Evolutionary conservation across 352 stramenopile genomes (phyloP).

Genomic region (Pythium chondricola): DNA sequence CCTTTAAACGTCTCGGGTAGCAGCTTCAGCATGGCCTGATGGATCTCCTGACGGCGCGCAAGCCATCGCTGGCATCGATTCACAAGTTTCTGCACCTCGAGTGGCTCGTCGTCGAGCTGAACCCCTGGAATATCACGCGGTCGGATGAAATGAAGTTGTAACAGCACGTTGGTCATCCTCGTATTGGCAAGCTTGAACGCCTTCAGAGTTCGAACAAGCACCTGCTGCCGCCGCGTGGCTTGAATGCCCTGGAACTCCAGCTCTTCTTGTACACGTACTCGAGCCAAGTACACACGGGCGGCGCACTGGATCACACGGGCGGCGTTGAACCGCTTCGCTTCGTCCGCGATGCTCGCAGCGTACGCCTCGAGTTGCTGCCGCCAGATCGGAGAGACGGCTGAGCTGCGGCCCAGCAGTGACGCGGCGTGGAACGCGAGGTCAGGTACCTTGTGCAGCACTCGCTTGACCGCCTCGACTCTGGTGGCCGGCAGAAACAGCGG

Average conservation of each 20-base stretch:
- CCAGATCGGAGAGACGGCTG: constrained; percentile 44
- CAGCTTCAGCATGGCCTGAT: constrained; percentile 39
- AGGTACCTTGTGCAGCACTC: constrained; percentile 51
- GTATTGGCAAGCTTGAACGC: constrained; percentile 62
- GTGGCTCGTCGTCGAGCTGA: constrained; percentile 46
- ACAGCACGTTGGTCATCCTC: constrained; percentile 54
- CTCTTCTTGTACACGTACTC: constrained; percentile 52
- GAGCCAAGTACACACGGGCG: constrained; percentile 55
- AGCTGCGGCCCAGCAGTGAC: constrained; percentile 26
- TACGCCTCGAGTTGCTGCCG: constrained; percentile 52
- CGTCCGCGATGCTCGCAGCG: constrained; percentile 45
- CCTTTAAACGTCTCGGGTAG: constrained; percentile 49
- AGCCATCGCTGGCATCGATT: constrained; percentile 47
- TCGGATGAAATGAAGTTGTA: constrained; percentile 59
- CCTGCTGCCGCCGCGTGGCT: constrained; percentile 49
- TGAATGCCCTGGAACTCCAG: constrained; percentile 64
- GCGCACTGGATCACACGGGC: constrained; percentile 72
- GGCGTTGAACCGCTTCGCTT: constrained; percentile 63
- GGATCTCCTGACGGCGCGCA: constrained; percentile 47
- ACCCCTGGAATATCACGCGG: constrained; percentile 37
- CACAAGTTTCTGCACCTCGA: constrained; percentile 50
- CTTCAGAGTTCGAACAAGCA: constrained; percentile 37
- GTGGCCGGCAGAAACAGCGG: constrained; percentile 51
- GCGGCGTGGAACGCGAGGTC: constrained; percentile 57
- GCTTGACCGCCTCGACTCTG: constrained; percentile 44